A percentile compares a stretch with the other conserved stretches of the same genome.
Evolutionary conservation across 352 stramenopile species (phyloP).

Genomic region (Lagenidium giganteum): DNA sequence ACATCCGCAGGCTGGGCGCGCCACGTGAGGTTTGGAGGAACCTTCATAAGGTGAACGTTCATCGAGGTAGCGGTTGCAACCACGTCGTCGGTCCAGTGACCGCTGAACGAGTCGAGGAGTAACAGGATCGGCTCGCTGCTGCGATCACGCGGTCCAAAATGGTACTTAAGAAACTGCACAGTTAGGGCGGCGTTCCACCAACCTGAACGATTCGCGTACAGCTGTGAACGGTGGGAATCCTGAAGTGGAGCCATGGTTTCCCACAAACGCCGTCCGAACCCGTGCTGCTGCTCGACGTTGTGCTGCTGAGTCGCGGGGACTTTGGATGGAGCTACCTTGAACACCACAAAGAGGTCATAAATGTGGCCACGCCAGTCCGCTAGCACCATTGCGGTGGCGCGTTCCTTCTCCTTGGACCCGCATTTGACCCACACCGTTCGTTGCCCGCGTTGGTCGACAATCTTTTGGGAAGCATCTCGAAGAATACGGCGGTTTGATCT

Average conservation of each 20-base stretch:
- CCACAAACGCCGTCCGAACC: constrained; percentile 23
- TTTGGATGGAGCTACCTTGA: constrained; percentile 13
- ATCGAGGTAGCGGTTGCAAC: constrained; percentile 2
- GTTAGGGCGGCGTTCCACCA: constrained; percentile 22
- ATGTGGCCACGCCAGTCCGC: constrained; percentile 11
- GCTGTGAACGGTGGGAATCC: background rate
- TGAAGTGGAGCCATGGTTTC: constrained; percentile 11
- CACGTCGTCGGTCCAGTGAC: constrained; percentile 21
- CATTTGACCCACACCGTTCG: constrained; percentile 22
- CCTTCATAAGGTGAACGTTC: constrained; percentile 10
- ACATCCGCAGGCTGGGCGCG: constrained; percentile 18
- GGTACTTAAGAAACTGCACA: constrained; percentile 19
- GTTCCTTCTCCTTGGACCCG: constrained; percentile 15
- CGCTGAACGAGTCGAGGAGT: constrained; percentile 22
- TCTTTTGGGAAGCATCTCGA: constrained; percentile 24
- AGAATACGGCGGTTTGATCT: constrained; percentile 19
- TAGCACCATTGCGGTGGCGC: constrained; percentile 17
- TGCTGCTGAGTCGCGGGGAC: constrained; percentile 1
- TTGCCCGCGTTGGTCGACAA: constrained; percentile 3
- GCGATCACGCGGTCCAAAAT: constrained; percentile 15
- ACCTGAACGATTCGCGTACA: constrained; percentile 18
- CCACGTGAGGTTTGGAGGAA: constrained; percentile 11
- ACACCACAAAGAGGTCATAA: constrained; percentile 15
- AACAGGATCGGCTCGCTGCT: constrained; percentile 18
- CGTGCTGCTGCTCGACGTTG: constrained; percentile 1